phyloP scores from a whole-genome alignment of 2,329 filamentous ascomycete genomes.

The Pseudogymnoascus sp. region DNA sequence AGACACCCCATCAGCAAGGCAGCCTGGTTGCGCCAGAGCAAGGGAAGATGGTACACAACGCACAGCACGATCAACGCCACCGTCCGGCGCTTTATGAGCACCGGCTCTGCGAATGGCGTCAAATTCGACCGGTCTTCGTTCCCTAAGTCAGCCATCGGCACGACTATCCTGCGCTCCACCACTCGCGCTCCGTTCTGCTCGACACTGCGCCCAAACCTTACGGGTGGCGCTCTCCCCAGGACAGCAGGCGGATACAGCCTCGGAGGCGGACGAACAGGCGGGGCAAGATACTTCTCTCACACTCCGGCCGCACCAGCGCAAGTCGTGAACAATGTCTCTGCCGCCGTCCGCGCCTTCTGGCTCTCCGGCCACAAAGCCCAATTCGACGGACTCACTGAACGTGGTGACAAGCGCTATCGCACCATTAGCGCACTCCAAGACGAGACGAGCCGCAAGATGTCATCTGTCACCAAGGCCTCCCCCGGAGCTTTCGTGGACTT shows the following conservation, averaged over 20 bases:
- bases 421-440: conserved; percentile 69
- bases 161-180: conserved; percentile 56
- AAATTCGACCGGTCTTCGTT: conserved; percentile 47
- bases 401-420: conserved; percentile 74
- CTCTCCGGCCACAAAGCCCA: conserved; percentile 84
- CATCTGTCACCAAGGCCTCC: conserved; percentile 45
- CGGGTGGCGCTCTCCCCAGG: conserved; percentile 75
- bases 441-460: conserved; percentile 63
- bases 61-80: conserved; percentile 47
- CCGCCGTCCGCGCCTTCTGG: conserved; percentile 85
- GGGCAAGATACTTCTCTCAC: conserved; percentile 84
- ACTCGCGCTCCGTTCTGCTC: conserved; percentile 80
- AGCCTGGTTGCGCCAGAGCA: conserved; percentile 57
- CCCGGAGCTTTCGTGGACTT: conserved; percentile 88
- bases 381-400: conserved; percentile 70
- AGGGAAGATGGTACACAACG: conserved; percentile 59
- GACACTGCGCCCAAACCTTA: conserved; percentile 84
- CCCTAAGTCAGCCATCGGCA: conserved; percentile 50
- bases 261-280: conserved; percentile 63
- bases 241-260: conserved; percentile 84
- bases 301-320: conserved; percentile 78
- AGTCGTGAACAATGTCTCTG: conserved; percentile 90
- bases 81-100: conserved; percentile 35
- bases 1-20: conserved; percentile 52
- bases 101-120: conserved; percentile 28